These are phyloP conservation scores for Salix arbutifolia DNA, from an alignment of 345 rosid species.

Conservation along the genomic window DNA sequence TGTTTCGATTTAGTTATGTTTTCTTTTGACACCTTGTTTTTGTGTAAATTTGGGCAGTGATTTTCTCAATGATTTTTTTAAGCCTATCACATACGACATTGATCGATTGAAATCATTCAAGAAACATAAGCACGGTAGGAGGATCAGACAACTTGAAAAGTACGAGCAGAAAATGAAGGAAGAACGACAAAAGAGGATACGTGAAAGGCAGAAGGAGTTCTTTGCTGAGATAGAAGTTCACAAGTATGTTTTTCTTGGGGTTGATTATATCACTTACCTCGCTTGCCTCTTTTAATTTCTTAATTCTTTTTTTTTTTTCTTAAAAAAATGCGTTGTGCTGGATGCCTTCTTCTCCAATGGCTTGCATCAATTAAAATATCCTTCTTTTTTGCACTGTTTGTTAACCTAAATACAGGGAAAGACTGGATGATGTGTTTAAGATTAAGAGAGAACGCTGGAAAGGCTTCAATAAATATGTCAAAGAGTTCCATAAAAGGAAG, in stretches of 20 bases:
- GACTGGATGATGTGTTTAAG: conserved; percentile 77
- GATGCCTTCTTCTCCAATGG: not conserved
- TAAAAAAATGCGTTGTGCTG: not conserved
- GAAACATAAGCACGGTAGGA: conserved; percentile 88
- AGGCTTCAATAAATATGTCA: conserved; percentile 79
- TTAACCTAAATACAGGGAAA: conserved; percentile 56
- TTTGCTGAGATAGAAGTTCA: conserved; percentile 87
- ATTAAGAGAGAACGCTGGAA: conserved; percentile 83
- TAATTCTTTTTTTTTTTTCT: not conserved
- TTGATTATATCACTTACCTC: not conserved
- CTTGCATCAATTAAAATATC: not conserved
- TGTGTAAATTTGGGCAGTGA: conserved; percentile 46
- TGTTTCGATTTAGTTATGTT: conserved; percentile 1
- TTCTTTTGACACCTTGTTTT: conserved; percentile 11
- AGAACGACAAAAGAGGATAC: conserved; percentile 88
- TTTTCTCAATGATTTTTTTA: conserved; percentile 70
- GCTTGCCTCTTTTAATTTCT: conserved; percentile 6
- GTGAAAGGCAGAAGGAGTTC: conserved; percentile 95
- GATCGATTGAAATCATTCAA: conserved; percentile 68
- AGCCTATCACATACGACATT: conserved; percentile 65
- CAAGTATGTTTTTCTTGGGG: conserved; percentile 44
- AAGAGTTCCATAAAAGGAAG: conserved; percentile 88
- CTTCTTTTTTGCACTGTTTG: conserved; percentile 17
- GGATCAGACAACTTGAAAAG: conserved; percentile 78
- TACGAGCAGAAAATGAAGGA: conserved; percentile 90